Conservation (phyloP, 805 yeast genomes). For the Yarrowia sp. region DNA sequence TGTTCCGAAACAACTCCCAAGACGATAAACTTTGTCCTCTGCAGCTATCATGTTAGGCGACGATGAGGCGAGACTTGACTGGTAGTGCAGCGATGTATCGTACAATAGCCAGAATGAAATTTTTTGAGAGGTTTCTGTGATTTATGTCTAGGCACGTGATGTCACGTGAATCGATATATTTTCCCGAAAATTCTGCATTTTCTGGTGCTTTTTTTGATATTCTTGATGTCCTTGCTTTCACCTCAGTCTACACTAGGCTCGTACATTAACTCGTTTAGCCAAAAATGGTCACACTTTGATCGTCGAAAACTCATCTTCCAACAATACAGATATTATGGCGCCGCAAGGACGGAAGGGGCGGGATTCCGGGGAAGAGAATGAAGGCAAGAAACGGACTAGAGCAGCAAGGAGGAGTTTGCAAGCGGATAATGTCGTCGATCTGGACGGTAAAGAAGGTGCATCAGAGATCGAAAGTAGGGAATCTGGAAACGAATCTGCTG, state of each 20-base stretch:
- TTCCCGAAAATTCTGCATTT: too few relatives aligned
- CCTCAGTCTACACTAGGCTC: too few relatives aligned
- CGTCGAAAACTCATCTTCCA: neutral
- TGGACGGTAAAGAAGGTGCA: neutral
- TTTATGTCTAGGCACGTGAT: too few relatives aligned
- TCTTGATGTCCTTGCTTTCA: too few relatives aligned
- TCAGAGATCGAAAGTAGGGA: neutral
- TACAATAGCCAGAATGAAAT: too few relatives aligned
- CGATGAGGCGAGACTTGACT: neutral
- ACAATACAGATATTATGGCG: slow-evolving; percentile 10
- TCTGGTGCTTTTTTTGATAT: too few relatives aligned
- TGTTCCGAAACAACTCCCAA: neutral
- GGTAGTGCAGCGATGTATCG: neutral
- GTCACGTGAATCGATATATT: too few relatives aligned
- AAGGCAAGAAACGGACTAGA: neutral
- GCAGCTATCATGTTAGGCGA: slow-evolving; percentile 2
- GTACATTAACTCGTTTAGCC: too few relatives aligned
- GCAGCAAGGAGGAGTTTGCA: neutral
- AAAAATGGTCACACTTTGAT: too few relatives aligned
- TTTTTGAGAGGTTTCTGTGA: too few relatives aligned
- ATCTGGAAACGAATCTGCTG: neutral
- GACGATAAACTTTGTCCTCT: neutral
- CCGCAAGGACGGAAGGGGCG: slow-evolving; percentile 13
- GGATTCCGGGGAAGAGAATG: neutral
- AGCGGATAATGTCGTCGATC: neutral